Percentiles rank a stretch among this genome's conserved stretches.
These are phyloP conservation scores for Cladorrhinum sp. DNA, from an alignment of 2,329 filamentous ascomycete genomes.

Conservation along the genomic window DNA sequence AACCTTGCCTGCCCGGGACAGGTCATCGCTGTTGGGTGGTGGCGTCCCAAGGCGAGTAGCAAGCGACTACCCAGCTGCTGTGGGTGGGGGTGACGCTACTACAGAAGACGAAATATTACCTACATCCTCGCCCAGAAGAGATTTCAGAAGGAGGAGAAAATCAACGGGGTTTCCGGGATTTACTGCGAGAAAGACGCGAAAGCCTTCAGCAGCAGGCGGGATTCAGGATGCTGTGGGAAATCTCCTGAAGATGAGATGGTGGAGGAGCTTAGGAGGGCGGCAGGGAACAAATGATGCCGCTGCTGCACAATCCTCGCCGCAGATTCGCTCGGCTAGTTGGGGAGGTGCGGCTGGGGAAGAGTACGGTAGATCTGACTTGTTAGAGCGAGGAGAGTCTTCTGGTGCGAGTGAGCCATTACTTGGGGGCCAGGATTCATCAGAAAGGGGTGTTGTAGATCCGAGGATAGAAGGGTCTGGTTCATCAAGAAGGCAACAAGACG, in stretches of 20 bases:
- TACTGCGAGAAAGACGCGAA: slow-evolving; percentile 47
- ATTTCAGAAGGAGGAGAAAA: slow-evolving; percentile 48
- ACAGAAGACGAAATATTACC: slow-evolving; percentile 20
- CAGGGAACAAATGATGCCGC: slow-evolving; percentile 3
- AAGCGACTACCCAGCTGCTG: slow-evolving; percentile 28
- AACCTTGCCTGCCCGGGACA: slow-evolving; percentile 42
- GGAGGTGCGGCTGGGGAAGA: not conserved
- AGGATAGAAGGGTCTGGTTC: not conserved
- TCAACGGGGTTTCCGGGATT: slow-evolving; percentile 63
- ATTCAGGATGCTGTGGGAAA: slow-evolving; percentile 51
- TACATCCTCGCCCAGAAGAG: slow-evolving; percentile 28
- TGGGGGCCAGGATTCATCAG: not conserved
- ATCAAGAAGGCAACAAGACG: not conserved
- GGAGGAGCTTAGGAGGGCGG: slow-evolving; percentile 30
- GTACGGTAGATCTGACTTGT: slow-evolving; percentile 1
- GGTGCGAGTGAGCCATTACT: slow-evolving; percentile 1
- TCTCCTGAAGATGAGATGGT: slow-evolving; percentile 57
- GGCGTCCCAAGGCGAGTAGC: slow-evolving; percentile 30
- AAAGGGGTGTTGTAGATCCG: not conserved
- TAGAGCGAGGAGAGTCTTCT: not conserved
- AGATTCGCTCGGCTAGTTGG: slow-evolving; percentile 6
- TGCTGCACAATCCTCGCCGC: not conserved
- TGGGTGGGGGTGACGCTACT: slow-evolving; percentile 23
- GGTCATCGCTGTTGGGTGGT: slow-evolving; percentile 40
- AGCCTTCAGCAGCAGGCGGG: slow-evolving; percentile 30